Evolutionary conservation across 768 basidiomycete species (phyloP).

Genomic region (Peribolospora baueri): DNA sequence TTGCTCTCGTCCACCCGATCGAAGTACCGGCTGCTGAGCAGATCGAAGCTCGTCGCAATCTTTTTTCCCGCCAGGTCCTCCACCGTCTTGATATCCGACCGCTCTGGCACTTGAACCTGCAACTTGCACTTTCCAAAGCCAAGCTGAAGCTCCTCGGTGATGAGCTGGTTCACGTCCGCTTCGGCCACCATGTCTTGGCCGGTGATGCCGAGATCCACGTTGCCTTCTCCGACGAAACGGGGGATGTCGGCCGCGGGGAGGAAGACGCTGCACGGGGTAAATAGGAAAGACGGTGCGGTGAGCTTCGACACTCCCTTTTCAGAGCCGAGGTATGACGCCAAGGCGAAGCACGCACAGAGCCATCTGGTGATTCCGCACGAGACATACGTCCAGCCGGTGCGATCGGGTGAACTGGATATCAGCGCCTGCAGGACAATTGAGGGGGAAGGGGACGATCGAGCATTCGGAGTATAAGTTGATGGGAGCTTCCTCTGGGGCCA

Average conservation of each 20-base stretch:
- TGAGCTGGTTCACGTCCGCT: slow-evolving; percentile 48
- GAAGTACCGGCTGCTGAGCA: slow-evolving; percentile 62
- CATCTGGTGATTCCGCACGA: slow-evolving; percentile 80
- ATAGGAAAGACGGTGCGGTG: neutral
- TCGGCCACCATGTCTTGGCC: slow-evolving; percentile 95
- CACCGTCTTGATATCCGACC: slow-evolving; percentile 37
- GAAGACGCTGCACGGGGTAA: slow-evolving; percentile 44
- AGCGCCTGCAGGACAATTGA: slow-evolving; percentile 34
- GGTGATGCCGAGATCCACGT: slow-evolving; percentile 89
- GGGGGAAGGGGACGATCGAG: neutral
- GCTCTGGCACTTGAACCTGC: slow-evolving; percentile 64
- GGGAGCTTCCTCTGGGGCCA: neutral
- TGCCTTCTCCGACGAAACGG: slow-evolving; percentile 91
- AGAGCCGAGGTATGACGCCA: neutral
- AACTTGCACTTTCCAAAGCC: slow-evolving; percentile 77
- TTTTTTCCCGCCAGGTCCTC: slow-evolving; percentile 72
- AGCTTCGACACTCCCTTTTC: neutral
- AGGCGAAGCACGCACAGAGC: slow-evolving; percentile 41
- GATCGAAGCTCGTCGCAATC: slow-evolving; percentile 83
- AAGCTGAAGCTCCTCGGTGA: slow-evolving; percentile 56
- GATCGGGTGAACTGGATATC: slow-evolving; percentile 84
- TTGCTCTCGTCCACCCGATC: slow-evolving; percentile 34
- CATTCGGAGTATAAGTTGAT: neutral
- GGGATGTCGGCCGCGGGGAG: slow-evolving; percentile 92
- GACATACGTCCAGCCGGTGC: slow-evolving; percentile 67